phyloP scores from a whole-genome alignment of 768 basidiomycete genomes.

The Cystobasidium ongulense region DNA sequence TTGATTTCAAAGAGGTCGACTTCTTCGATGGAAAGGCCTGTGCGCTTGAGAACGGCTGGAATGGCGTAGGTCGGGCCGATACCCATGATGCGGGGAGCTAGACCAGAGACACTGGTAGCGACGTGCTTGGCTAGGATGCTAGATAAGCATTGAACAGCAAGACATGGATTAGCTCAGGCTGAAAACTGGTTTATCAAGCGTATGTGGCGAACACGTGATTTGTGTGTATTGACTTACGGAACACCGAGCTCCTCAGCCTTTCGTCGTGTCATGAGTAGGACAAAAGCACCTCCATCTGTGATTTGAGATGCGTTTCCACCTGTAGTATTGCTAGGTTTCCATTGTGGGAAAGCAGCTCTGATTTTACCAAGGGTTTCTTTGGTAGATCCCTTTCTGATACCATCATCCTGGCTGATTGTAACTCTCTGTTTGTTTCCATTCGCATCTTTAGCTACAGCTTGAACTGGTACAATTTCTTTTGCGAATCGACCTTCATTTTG shows the following conservation, averaged over 20 bases:
- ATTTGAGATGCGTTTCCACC: slow-evolving; percentile 76
- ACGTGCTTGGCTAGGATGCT: slow-evolving; percentile 68
- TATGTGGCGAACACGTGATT: not conserved
- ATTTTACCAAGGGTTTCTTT: slow-evolving; percentile 67
- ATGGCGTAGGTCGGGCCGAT: slow-evolving; percentile 79
- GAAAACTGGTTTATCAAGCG: no score
- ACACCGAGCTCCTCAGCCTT: slow-evolving; percentile 71
- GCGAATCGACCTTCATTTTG: slow-evolving; percentile 73
- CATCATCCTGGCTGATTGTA: slow-evolving; percentile 72
- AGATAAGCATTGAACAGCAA: not conserved
- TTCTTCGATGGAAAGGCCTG: slow-evolving; percentile 60
- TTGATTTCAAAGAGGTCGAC: slow-evolving; percentile 91
- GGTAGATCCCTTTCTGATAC: slow-evolving; percentile 76
- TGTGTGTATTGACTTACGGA: slow-evolving; percentile 4
- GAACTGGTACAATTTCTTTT: slow-evolving; percentile 71
- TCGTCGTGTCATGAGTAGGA: slow-evolving; percentile 67
- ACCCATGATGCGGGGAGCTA: slow-evolving; percentile 58
- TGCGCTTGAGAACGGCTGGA: slow-evolving; percentile 58
- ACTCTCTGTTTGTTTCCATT: slow-evolving; percentile 49
- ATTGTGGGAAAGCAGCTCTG: slow-evolving; percentile 71
- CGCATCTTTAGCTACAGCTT: slow-evolving; percentile 58
- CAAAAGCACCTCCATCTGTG: slow-evolving; percentile 79
- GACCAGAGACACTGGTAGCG: slow-evolving; percentile 62
- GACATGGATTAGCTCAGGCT: not conserved
- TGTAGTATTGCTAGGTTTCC: slow-evolving; percentile 52